Conservation (phyloP, 2,329 filamentous ascomycete species). For the Ceratocystis cacaofunesta region DNA sequence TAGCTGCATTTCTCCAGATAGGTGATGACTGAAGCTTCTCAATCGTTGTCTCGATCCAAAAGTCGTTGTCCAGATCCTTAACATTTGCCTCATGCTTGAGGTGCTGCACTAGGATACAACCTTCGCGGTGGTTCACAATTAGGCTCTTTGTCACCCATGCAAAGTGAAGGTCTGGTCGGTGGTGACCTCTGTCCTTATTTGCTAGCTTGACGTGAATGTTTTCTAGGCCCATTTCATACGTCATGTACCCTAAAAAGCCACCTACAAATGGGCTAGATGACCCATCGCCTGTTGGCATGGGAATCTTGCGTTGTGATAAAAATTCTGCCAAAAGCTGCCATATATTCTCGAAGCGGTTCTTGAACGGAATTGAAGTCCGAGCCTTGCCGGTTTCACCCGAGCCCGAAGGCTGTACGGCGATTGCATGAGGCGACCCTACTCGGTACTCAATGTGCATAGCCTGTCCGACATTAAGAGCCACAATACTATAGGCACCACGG, state of each 20-base stretch:
- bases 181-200: slow-evolving; percentile 23
- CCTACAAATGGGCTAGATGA: slow-evolving; percentile 49
- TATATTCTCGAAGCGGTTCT: slow-evolving; percentile 23
- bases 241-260: slow-evolving; percentile 70
- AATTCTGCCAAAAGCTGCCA: slow-evolving; percentile 39
- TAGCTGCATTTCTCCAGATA: slow-evolving; percentile 21
- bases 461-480: slow-evolving; percentile 48
- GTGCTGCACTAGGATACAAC: slow-evolving; percentile 51
- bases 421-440: slow-evolving; percentile 30
- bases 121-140: slow-evolving; percentile 56
- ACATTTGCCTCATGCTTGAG: slow-evolving; percentile 28
- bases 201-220: slow-evolving; percentile 36
- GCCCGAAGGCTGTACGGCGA: slow-evolving; percentile 2
- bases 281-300: slow-evolving; percentile 17
- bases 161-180: slow-evolving; percentile 56
- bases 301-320: slow-evolving; percentile 23
- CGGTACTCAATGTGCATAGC: slow-evolving; percentile 44
- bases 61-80: slow-evolving; percentile 19
- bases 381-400: background rate
- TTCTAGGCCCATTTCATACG: slow-evolving; percentile 66
- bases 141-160: slow-evolving; percentile 64
- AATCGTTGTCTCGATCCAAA: slow-evolving; percentile 1
- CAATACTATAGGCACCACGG: slow-evolving; percentile 54
- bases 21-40: slow-evolving; percentile 18
- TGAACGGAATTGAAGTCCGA: slow-evolving; percentile 23